Evolutionary conservation across 73 alveolate genomes (phyloP), one percentile per base, ranked within the genome.

Genomic region (Tetrahymena thermophila): DNA sequence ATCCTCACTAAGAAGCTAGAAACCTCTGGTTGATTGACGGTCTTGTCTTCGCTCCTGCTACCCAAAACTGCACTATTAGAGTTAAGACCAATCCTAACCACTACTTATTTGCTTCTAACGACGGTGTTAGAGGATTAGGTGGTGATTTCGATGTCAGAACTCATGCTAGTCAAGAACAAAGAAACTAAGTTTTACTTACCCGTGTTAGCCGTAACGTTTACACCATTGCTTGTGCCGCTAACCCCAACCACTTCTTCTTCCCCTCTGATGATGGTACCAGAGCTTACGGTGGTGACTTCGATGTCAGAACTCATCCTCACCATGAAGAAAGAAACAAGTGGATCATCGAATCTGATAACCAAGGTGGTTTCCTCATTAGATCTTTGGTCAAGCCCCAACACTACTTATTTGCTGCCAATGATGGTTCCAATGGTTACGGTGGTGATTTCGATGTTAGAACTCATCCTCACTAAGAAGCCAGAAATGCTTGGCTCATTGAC

Each of bases 361-460:
- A 50, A 50, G 83, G 83, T 50, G 83, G 83, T 50, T 50, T 50
- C 83, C 31, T 50, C 31, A 50, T 50, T 50, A 50, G 83, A 50
- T 50, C 96, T 84, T 85, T 71, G 4, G 89, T 94, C 35, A 94
- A 84, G 34, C 94, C 94, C 8, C 43, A 94, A 37, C 96, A 94
- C 55, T 94, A 94, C 34, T 23, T 94, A 84, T 94, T 94, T 94
- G 93, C 95, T 85, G 93, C 96, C 21, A 94, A 94, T 84, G 96
- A 94, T 84, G 93, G 93, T 11, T 35, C 94, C 56, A 94, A 94
- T 35, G 93, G 93, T 85, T 43, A 19, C 35, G 35, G 83, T 44
- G 85, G 93, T 13, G 95, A 94, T 84, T 94, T 94, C 43, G 96
- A 94, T 94, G 96, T 94, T 15, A 84, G 96, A 94, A 85, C 96